Base-by-base conservation (phyloP, 805 yeast species). In the Nakazawaea sp. region DNA sequence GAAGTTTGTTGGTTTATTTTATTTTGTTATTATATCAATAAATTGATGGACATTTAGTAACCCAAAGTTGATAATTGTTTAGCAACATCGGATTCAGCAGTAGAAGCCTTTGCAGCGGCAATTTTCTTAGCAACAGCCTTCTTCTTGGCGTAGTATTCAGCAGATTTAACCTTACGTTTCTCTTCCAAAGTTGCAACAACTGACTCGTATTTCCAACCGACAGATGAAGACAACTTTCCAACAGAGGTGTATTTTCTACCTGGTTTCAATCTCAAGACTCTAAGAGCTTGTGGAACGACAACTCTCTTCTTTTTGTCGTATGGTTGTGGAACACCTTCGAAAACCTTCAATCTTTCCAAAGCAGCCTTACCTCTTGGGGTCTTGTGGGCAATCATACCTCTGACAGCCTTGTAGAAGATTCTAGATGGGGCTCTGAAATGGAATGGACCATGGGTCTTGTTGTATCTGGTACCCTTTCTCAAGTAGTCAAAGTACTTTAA, bases 351-450 rank as follows among this genome's bases (percentile, higher is more conserved):
- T 77, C 97, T 89, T 78, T 89, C 97, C 65, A 92, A 72, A 61
- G 99, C 99, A 66, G 97, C 97, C 78, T 86, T 84, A 74, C 99
- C 99, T 75, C 97, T 92, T 59, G 97, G 92, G 57, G 98, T 92
- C 88, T 92, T 92, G 89, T 92, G 97, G 68, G 96, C 76, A 62
- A 92, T 75, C 99, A 92, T 92, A 76, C 99, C 99, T 69, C 96
- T 85, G 68, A 92, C 72, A 64, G 99, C 97, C 84, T 92, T 92
- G 94, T 89, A 89, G 75, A 92, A 88, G 74, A 92, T 90, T 77
- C 97, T 88, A 50, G 97, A 89, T 71, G 99, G 99, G 50, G 99
- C 99, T 76, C 97, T 92, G 96, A 92, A 92, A 72, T 92, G 99
- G 97, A 90, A 92, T 64, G 97, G 97, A 78, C 98, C 99, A 70